phyloP scores from a whole-genome alignment of 768 basidiomycete species.

The Gelatoporia subvermispora region DNA sequence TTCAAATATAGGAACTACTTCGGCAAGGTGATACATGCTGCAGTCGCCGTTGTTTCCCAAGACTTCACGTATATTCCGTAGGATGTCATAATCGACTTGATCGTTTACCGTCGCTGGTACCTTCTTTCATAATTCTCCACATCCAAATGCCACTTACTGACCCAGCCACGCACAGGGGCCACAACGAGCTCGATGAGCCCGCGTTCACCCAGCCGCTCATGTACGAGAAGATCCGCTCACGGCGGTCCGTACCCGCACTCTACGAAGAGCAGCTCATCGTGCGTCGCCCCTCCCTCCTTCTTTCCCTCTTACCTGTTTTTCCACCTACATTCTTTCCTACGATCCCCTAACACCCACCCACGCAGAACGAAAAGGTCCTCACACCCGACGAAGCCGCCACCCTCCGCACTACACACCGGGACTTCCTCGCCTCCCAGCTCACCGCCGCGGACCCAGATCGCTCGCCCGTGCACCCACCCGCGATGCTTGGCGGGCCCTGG shows the following conservation, averaged over 20 bases:
- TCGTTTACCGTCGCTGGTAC: conserved; percentile 83
- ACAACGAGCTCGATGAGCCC: conserved; percentile 87
- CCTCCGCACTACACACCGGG: conserved; percentile 55
- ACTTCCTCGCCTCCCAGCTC: conserved; percentile 60
- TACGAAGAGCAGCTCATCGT: conserved; percentile 81
- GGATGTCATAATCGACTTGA: conserved; percentile 84
- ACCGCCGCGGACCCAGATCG: conserved; percentile 40
- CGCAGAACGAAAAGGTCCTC: conserved; percentile 44
- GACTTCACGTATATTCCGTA: conserved; percentile 15
- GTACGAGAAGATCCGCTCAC: conserved; percentile 81
- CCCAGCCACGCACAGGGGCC: conserved; percentile 47
- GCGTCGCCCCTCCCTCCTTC: conserved; percentile 19
- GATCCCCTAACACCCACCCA: not conserved
- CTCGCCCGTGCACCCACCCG: conserved; percentile 43
- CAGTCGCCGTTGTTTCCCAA: not conserved
- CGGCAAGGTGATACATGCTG: conserved; percentile 48
- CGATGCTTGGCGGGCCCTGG: conserved; percentile 69
- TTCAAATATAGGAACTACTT: conserved; percentile 85
- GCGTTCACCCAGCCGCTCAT: conserved; percentile 85
- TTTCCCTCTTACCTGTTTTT: not conserved
- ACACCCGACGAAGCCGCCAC: conserved; percentile 41
- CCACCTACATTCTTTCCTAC: not conserved
- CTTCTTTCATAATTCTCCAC: conserved; percentile 14
- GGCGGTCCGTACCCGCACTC: conserved; percentile 72
- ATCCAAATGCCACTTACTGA: not conserved